Evolutionary conservation across 148 eudicot genomes (phyloP).

Genomic region (Suaeda aralocaspica): DNA sequence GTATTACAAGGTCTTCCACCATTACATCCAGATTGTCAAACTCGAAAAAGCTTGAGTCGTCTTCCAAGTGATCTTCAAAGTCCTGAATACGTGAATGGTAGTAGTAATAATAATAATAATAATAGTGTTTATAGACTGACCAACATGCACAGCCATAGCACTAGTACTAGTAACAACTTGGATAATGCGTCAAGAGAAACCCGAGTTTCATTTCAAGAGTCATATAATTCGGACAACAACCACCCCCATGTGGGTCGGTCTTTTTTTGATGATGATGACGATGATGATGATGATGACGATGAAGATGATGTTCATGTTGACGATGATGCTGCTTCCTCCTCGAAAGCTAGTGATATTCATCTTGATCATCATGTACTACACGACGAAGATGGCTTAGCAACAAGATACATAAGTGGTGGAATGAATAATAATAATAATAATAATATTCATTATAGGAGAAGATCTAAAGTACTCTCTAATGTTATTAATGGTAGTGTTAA

Average conservation of each 20-base stretch:
- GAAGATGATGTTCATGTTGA: constrained; percentile 12
- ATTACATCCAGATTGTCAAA: constrained; percentile 22
- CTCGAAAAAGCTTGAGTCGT: constrained; percentile 20
- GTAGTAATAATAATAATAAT: background rate
- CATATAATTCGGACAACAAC: constrained; percentile 15
- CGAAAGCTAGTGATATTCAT: background rate
- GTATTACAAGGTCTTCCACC: constrained; percentile 34
- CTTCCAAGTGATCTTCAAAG: constrained; percentile 26
- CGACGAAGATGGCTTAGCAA: background rate
- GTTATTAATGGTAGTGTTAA: background rate
- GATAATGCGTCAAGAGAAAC: constrained; percentile 30
- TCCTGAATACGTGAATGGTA: constrained; percentile 14
- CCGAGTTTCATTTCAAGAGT: constrained; percentile 34
- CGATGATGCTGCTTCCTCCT: background rate
- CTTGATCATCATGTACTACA: background rate
- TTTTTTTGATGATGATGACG: background rate
- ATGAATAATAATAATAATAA: no score
- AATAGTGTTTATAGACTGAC: background rate
- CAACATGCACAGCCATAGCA: background rate
- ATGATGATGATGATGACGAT: constrained; percentile 13
- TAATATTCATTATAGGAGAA: constrained; percentile 6
- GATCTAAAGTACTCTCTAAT: background rate
- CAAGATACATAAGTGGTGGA: constrained; percentile 14
- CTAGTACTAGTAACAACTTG: background rate
- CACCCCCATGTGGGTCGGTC: background rate